Conservation (phyloP, 2,329 filamentous ascomycete genomes). For the Penicillium sp. region DNA sequence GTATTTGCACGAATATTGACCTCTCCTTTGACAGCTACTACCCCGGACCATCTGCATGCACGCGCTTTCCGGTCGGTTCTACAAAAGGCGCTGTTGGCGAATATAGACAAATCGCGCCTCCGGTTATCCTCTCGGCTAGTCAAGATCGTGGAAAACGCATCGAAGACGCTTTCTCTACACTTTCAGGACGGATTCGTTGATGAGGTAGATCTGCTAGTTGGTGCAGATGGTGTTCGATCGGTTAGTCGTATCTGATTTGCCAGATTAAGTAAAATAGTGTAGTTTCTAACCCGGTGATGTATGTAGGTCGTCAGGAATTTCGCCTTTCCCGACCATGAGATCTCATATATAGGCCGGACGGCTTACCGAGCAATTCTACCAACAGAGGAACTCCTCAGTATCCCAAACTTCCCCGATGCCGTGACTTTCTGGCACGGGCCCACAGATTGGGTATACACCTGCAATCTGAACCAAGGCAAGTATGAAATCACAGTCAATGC, state of each 20-base stretch:
- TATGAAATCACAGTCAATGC: constrained; percentile 14
- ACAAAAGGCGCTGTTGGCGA: constrained; percentile 1
- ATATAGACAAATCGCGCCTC: not conserved
- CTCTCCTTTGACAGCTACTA: not conserved
- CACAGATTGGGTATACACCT: constrained; percentile 3
- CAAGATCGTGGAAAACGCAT: not conserved
- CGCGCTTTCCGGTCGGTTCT: not conserved
- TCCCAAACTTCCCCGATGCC: constrained; percentile 3
- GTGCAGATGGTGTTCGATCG: constrained; percentile 7
- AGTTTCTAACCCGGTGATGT: not conserved
- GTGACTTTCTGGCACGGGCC: constrained; percentile 9
- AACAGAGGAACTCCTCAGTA: not conserved
- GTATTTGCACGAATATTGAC: no score
- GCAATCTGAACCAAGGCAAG: not conserved
- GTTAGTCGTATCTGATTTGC: not conserved
- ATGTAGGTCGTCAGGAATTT: not conserved
- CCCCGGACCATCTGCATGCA: not conserved
- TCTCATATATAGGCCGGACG: constrained; percentile 3
- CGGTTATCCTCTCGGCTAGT: not conserved
- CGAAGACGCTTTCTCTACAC: not conserved
- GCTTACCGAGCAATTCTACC: not conserved
- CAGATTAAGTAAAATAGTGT: not conserved
- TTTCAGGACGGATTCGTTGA: not conserved
- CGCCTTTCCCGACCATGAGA: constrained; percentile 5
- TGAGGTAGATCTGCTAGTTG: constrained; percentile 4